Conservation (phyloP, 2,329 filamentous ascomycete genomes). For the Apiospora hydei region DNA sequence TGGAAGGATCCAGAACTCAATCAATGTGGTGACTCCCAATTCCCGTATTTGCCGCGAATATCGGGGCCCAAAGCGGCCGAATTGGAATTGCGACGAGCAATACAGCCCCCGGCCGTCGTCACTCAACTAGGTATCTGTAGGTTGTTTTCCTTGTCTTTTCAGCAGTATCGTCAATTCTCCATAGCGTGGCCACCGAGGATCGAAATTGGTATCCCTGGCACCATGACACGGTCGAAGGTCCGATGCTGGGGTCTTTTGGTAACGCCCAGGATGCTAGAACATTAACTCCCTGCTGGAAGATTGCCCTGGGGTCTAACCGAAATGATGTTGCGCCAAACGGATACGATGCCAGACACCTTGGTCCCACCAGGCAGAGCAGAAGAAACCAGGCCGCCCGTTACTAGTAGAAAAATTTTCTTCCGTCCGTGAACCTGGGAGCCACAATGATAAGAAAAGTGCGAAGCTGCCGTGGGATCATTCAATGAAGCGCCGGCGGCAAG, state of each 20-base stretch:
- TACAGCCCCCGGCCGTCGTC: slow-evolving; percentile 25
- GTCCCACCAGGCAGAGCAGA: slow-evolving; percentile 8
- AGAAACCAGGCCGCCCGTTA: slow-evolving; percentile 4
- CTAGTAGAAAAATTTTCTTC: slow-evolving; percentile 15
- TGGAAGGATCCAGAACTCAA: slow-evolving; percentile 1
- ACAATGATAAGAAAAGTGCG: slow-evolving; percentile 23
- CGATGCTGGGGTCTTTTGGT: slow-evolving; percentile 22
- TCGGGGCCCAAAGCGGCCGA: slow-evolving; percentile 4
- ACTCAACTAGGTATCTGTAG: slow-evolving; percentile 5
- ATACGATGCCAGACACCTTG: slow-evolving; percentile 26
- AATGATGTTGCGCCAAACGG: slow-evolving; percentile 30
- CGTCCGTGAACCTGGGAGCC: slow-evolving; percentile 18
- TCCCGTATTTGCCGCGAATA: background rate
- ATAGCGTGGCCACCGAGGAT: slow-evolving; percentile 25
- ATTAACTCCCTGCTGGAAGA: slow-evolving; percentile 21
- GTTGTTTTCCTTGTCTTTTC: background rate
- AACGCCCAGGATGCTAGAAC: slow-evolving; percentile 5
- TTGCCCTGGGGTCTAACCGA: slow-evolving; percentile 28
- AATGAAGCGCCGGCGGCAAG: background rate
- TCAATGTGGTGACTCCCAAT: background rate
- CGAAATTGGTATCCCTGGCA: slow-evolving; percentile 26
- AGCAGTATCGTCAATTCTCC: slow-evolving; percentile 25
- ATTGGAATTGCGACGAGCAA: slow-evolving; percentile 16
- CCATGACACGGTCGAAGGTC: slow-evolving; percentile 25
- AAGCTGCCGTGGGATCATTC: background rate